Conservation (phyloP, 1,139 yeast species). For the Lodderomyces jiufengensis region DNA sequence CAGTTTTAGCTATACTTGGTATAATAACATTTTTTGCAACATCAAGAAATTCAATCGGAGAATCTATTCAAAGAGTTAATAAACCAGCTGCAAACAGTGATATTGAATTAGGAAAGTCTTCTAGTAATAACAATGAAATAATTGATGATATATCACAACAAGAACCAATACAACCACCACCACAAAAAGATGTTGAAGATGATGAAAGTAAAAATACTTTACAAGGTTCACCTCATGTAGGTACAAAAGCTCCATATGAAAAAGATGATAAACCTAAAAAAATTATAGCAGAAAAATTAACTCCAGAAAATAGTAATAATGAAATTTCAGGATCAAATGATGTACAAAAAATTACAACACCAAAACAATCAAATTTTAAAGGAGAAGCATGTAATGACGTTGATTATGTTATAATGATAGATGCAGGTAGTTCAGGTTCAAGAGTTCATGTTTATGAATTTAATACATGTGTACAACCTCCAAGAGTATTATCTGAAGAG, state of each 20-base stretch:
- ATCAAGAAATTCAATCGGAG: constrained; percentile 25
- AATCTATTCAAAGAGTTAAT: constrained; percentile 22
- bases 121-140: neutral
- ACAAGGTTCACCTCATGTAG: constrained; percentile 32
- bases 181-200: constrained; percentile 12
- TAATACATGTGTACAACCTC: constrained; percentile 80
- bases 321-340: constrained; percentile 1
- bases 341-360: constrained; percentile 3
- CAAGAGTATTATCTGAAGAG: constrained; percentile 69
- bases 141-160: constrained; percentile 2
- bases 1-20: constrained; percentile 33
- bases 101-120: neutral
- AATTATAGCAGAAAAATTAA: constrained; percentile 24
- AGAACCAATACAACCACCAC: constrained; percentile 3
- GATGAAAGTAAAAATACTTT: constrained; percentile 29
- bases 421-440: constrained; percentile 97
- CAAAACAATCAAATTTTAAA: constrained; percentile 3
- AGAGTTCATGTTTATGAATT: constrained; percentile 92
- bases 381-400: constrained; percentile 26
- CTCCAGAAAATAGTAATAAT: constrained; percentile 4
- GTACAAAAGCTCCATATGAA: constrained; percentile 35
- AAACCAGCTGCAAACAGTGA: constrained; percentile 27
- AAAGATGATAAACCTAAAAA: constrained; percentile 15
- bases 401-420: constrained; percentile 77
- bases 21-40: constrained; percentile 36